Conservation (phyloP, 306 rosid genomes). For the Casuarina equisetifolia region DNA sequence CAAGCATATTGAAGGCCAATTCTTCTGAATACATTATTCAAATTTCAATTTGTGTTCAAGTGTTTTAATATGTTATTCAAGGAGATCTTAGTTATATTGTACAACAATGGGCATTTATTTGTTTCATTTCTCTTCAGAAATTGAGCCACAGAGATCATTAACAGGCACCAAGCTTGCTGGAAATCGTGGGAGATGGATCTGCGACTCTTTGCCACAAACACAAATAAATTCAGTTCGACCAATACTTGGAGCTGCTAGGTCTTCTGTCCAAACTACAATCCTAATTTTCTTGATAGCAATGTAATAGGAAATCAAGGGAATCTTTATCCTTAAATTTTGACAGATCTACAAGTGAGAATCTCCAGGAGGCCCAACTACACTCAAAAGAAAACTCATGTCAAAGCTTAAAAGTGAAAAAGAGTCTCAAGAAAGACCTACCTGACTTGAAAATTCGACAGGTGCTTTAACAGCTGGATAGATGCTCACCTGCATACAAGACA, state of each 20-base stretch:
- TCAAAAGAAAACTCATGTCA: neutral
- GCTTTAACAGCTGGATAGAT: conserved; percentile 92
- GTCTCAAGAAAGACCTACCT: conserved; percentile 45
- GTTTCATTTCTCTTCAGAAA: neutral
- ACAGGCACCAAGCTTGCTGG: neutral
- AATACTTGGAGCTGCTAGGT: neutral
- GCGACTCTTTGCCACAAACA: neutral
- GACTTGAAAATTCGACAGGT: conserved; percentile 75
- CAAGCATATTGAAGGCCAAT: neutral
- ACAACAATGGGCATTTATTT: neutral
- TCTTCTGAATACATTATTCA: neutral
- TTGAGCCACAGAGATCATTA: neutral
- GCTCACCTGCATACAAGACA: conserved; percentile 64
- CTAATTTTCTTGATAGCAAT: neutral
- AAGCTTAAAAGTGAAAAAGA: neutral
- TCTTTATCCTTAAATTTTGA: neutral
- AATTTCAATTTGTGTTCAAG: neutral
- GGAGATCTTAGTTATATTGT: neutral
- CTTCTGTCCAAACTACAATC: neutral
- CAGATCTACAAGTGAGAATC: neutral
- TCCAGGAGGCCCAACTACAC: neutral
- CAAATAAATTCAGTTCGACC: conserved; percentile 2
- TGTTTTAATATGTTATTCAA: neutral
- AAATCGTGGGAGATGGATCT: neutral
- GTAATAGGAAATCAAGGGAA: neutral